These are phyloP conservation scores for Penicillium pulvis DNA, from an alignment of 495 filamentous ascomycete genomes.

Conservation along the genomic window DNA sequence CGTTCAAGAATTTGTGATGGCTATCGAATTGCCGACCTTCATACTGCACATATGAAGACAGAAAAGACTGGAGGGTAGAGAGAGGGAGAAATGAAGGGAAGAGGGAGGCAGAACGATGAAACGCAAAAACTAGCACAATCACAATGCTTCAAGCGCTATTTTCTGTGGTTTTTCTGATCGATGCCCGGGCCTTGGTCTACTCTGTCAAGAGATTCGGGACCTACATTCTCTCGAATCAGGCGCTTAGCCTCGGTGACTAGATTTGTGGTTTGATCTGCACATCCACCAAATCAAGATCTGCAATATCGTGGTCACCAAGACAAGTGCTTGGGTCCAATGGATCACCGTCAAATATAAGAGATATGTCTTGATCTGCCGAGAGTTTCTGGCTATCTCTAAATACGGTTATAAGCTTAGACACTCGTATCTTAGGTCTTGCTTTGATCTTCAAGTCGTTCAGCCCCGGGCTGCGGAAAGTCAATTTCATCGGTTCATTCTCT, in stretches of 20 bases:
- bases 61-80: background rate
- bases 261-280: slow-evolving; percentile 57
- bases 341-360: slow-evolving; percentile 81
- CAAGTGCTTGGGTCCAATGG: slow-evolving; percentile 60
- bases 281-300: slow-evolving; percentile 77
- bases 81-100: background rate
- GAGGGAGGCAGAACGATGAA: too few relatives aligned
- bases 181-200: background rate
- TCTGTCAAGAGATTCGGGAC: background rate
- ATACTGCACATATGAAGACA: background rate
- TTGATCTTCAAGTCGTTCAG: slow-evolving; percentile 58
- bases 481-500: slow-evolving; percentile 39
- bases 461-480: slow-evolving; percentile 62
- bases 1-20: background rate
- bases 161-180: too few relatives aligned
- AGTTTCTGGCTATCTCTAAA: slow-evolving; percentile 53
- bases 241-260: background rate
- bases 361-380: slow-evolving; percentile 51
- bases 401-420: slow-evolving; percentile 55
- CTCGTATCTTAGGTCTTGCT: slow-evolving; percentile 56
- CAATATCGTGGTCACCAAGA: slow-evolving; percentile 71
- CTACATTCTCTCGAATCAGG: background rate
- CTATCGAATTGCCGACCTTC: background rate
- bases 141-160: too few relatives aligned
- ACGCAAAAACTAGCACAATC: too few relatives aligned